phyloP scores from a whole-genome alignment of 495 filamentous ascomycete genomes.

The Hypomontagnella monticulosa region DNA sequence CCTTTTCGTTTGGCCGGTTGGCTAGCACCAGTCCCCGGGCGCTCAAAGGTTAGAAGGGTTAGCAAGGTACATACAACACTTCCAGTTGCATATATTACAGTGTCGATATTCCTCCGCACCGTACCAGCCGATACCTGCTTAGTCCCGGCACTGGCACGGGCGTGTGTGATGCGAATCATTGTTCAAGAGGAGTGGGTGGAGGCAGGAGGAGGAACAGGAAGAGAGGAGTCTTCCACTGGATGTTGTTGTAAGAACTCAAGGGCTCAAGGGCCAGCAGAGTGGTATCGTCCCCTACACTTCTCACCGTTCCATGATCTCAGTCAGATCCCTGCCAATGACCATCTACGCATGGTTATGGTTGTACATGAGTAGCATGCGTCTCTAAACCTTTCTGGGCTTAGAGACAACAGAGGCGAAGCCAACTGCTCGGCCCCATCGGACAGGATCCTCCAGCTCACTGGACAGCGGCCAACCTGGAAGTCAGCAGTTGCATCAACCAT shows the following conservation, averaged over 20 bases:
- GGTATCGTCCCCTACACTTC: constrained; percentile 29
- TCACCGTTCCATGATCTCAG: constrained; percentile 43
- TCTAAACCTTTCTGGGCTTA: constrained; percentile 38
- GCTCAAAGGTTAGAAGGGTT: constrained; percentile 2
- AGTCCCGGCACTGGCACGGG: constrained; percentile 27
- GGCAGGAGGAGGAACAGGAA: constrained; percentile 21
- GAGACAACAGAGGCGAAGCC: constrained; percentile 41
- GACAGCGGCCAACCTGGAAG: constrained; percentile 22
- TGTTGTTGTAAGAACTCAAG: constrained; percentile 6
- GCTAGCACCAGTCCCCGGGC: background rate
- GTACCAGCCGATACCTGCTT: constrained; percentile 12
- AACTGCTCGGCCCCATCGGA: constrained; percentile 46
- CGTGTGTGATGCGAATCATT: constrained; percentile 39
- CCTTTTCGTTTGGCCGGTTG: background rate
- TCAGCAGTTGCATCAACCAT: constrained; percentile 32
- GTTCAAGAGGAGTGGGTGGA: constrained; percentile 21
- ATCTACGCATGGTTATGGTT: constrained; percentile 21
- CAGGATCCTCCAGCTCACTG: constrained; percentile 39
- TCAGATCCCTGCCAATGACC: constrained; percentile 35
- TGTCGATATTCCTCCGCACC: background rate
- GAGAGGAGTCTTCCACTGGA: no score
- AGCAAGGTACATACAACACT: background rate
- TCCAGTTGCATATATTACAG: background rate
- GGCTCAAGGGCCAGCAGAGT: constrained; percentile 16
- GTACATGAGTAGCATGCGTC: constrained; percentile 20